Percentiles rank a stretch among this genome's conserved stretches.
Conservation (phyloP, 208 protist species). For the Leishmania gerbilli region DNA sequence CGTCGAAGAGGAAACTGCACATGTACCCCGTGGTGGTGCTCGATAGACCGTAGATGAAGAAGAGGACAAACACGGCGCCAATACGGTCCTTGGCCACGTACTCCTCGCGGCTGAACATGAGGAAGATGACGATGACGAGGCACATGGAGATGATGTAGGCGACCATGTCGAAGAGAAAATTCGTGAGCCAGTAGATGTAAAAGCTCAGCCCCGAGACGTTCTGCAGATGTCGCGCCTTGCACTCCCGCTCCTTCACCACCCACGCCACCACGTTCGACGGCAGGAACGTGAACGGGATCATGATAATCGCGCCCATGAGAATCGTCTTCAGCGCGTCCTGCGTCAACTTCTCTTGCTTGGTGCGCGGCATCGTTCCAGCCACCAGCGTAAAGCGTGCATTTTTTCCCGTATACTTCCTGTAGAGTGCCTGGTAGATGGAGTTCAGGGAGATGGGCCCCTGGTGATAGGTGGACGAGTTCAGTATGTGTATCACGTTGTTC, state of each 20-base stretch:
- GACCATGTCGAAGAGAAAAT: slow-evolving; percentile 59
- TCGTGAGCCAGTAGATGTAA: slow-evolving; percentile 70
- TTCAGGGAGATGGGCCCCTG: slow-evolving; percentile 33
- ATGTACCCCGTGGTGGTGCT: slow-evolving; percentile 40
- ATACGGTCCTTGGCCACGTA: slow-evolving; percentile 39
- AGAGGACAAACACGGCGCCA: slow-evolving; percentile 28
- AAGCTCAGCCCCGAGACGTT: slow-evolving; percentile 70
- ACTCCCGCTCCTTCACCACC: slow-evolving; percentile 84
- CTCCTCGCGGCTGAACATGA: slow-evolving; percentile 45
- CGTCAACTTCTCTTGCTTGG: slow-evolving; percentile 25
- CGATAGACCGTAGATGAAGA: slow-evolving; percentile 54
- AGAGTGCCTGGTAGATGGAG: slow-evolving; percentile 30
- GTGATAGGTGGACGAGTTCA: slow-evolving; percentile 43
- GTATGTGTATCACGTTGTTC: slow-evolving; percentile 49
- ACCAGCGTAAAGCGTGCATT: slow-evolving; percentile 10
- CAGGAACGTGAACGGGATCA: slow-evolving; percentile 54
- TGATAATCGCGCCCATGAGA: slow-evolving; percentile 22
- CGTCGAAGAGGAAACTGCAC: slow-evolving; percentile 57
- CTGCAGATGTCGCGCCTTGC: slow-evolving; percentile 77
- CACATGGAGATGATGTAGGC: slow-evolving; percentile 49
- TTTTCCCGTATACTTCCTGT: slow-evolving; percentile 24
- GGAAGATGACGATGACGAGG: slow-evolving; percentile 43
- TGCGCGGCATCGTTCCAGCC: slow-evolving; percentile 44
- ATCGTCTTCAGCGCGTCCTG: slow-evolving; percentile 37
- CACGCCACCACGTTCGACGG: slow-evolving; percentile 64